phyloP scores from a whole-genome alignment of 495 filamentous ascomycete genomes.

The Tuber aestivum region DNA sequence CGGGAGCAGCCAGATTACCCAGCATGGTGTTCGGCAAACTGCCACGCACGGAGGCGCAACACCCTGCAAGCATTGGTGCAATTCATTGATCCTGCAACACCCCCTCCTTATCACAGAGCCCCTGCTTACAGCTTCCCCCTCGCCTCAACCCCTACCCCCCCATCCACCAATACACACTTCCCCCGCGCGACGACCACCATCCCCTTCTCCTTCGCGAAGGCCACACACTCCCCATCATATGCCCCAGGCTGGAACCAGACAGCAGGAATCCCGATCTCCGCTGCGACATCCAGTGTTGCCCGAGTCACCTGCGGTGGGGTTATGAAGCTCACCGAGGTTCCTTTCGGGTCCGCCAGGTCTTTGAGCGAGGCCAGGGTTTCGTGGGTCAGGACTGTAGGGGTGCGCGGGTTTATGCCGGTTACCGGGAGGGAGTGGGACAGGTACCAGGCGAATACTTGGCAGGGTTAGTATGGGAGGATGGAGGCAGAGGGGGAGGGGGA shows the following conservation, averaged over 20 bases:
- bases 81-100: background rate
- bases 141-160: slow-evolving; percentile 60
- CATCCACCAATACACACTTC: slow-evolving; percentile 89
- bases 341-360: slow-evolving; percentile 56
- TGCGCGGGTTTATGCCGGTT: slow-evolving; percentile 73
- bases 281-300: slow-evolving; percentile 68
- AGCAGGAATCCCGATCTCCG: slow-evolving; percentile 65
- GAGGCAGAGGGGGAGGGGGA: slow-evolving; percentile 2
- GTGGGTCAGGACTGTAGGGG: slow-evolving; percentile 57
- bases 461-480: slow-evolving; percentile 13
- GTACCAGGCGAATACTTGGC: slow-evolving; percentile 81
- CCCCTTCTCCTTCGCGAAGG: slow-evolving; percentile 56
- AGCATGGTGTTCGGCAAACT: too few species aligned
- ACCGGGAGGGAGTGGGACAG: slow-evolving; percentile 66
- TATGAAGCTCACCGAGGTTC: slow-evolving; percentile 78
- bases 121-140: slow-evolving; percentile 49
- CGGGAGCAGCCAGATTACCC: background rate
- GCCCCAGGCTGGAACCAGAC: slow-evolving; percentile 93
- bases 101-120: slow-evolving; percentile 1
- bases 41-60: background rate
- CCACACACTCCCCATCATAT: slow-evolving; percentile 66
- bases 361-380: slow-evolving; percentile 60
- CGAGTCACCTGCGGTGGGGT: slow-evolving; percentile 74
- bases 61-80: background rate
- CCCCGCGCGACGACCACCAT: slow-evolving; percentile 59